Evolutionary conservation across 768 basidiomycete species (phyloP).

Genomic region (Infundibulicybe gibba): DNA sequence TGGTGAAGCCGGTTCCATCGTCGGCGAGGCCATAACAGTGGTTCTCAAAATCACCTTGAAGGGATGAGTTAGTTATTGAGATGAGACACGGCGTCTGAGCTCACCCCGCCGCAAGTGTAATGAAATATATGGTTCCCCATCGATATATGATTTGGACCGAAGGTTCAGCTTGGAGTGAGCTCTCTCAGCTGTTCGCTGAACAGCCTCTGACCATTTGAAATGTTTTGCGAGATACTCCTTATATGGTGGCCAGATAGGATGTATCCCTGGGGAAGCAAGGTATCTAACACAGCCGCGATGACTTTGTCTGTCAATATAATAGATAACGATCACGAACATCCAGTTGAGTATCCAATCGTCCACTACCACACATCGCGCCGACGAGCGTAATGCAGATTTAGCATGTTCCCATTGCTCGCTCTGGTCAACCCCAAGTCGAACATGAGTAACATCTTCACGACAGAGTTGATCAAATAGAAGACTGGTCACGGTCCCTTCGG

Average conservation of each 20-base stretch:
- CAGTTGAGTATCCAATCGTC: constrained; percentile 42
- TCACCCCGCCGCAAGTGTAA: constrained; percentile 44
- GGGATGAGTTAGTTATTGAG: neutral
- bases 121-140: constrained; percentile 38
- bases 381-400: constrained; percentile 20
- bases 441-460: constrained; percentile 29
- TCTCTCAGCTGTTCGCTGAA: constrained; percentile 29
- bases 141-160: constrained; percentile 13
- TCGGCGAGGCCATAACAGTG: constrained; percentile 35
- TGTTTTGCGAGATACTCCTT: constrained; percentile 31
- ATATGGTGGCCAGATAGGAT: constrained; percentile 37
- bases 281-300: constrained; percentile 19
- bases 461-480: constrained; percentile 36
- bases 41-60: constrained; percentile 36
- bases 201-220: constrained; percentile 38
- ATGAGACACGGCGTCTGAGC: neutral
- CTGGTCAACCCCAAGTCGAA: constrained; percentile 22
- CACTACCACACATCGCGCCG: constrained; percentile 38
- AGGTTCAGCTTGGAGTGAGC: constrained; percentile 30
- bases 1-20: constrained; percentile 35
- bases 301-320: neutral
- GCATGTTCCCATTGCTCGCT: constrained; percentile 34
- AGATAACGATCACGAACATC: constrained; percentile 23
- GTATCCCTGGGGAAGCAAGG: constrained; percentile 34
- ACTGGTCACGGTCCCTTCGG: constrained; percentile 30